Evolutionary conservation across 805 yeast genomes (phyloP).

Genomic region (Pichia manshurica): DNA sequence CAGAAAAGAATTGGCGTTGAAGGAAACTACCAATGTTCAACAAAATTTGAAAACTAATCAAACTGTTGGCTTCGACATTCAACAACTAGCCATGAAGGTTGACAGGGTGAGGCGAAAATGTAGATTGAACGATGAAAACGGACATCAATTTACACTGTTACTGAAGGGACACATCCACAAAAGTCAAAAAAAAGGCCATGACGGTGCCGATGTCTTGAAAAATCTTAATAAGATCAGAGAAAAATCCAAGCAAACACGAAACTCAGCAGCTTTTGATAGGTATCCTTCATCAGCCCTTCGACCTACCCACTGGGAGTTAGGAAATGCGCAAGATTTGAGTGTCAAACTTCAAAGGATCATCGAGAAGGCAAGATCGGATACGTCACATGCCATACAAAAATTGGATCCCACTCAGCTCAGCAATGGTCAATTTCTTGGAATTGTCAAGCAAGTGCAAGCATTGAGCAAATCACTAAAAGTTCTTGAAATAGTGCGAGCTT

Average conservation of each 20-base stretch:
- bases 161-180: neutral
- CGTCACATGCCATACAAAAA: slow-evolving; percentile 10
- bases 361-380: neutral
- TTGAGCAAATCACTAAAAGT: slow-evolving; percentile 11
- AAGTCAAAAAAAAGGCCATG: neutral
- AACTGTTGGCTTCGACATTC: neutral
- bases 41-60: neutral
- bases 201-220: neutral
- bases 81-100: neutral
- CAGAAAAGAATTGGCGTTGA: neutral
- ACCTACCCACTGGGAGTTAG: neutral
- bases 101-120: neutral
- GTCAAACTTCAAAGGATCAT: slow-evolving; percentile 1
- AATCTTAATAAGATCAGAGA: slow-evolving; percentile 1
- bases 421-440: neutral
- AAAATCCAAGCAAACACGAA: slow-evolving; percentile 3
- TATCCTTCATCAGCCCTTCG: neutral
- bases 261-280: neutral
- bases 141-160: neutral
- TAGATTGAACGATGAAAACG: neutral
- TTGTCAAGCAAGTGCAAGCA: neutral
- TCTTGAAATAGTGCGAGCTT: slow-evolving; percentile 1
- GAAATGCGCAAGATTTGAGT: neutral
- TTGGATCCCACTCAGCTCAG: neutral
- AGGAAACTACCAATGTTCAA: neutral